A percentile compares a stretch with the other conserved stretches of the same genome.
These are phyloP conservation scores for Aurifilum marmelostoma DNA, from an alignment of 2,329 filamentous ascomycete genomes.

Conservation along the genomic window DNA sequence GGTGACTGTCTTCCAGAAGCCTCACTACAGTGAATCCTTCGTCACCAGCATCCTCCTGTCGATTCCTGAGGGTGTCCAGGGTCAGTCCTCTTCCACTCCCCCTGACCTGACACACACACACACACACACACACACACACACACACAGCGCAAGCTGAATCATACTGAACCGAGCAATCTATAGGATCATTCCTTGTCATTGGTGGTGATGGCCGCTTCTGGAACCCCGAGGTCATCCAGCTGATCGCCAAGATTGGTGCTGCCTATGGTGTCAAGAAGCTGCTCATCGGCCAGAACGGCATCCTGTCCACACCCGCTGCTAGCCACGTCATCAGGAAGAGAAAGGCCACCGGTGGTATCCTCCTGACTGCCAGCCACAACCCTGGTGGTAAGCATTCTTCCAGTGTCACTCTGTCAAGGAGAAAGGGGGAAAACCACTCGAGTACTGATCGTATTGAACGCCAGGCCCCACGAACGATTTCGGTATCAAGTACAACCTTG, in stretches of 20 bases:
- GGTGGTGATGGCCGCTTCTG: conserved; percentile 96
- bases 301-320: conserved; percentile 93
- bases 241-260: conserved; percentile 95
- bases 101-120: not conserved
- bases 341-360: conserved; percentile 93
- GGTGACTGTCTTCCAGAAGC: conserved; percentile 95
- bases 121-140: not conserved
- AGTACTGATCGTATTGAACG: conserved; percentile 14
- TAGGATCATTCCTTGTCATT: conserved; percentile 84
- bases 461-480: conserved; percentile 91
- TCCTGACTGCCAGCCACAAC: conserved; percentile 97
- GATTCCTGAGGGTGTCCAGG: conserved; percentile 91
- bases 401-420: not conserved
- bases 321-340: conserved; percentile 95
- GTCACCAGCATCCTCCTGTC: conserved; percentile 92
- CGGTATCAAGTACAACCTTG: conserved; percentile 99
- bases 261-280: conserved; percentile 99
- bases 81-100: conserved; percentile 42
- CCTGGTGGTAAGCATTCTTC: conserved; percentile 73
- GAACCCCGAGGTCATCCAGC: conserved; percentile 94
- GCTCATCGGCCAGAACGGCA: conserved; percentile 92
- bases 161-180: conserved; percentile 35
- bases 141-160: not conserved
- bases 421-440: no score
- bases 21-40: conserved; percentile 95